Percentiles rank a stretch among this genome's conserved stretches.
Conservation (phyloP, 1,284 basidiomycete genomes). For the Moniliophthora roreri region DNA sequence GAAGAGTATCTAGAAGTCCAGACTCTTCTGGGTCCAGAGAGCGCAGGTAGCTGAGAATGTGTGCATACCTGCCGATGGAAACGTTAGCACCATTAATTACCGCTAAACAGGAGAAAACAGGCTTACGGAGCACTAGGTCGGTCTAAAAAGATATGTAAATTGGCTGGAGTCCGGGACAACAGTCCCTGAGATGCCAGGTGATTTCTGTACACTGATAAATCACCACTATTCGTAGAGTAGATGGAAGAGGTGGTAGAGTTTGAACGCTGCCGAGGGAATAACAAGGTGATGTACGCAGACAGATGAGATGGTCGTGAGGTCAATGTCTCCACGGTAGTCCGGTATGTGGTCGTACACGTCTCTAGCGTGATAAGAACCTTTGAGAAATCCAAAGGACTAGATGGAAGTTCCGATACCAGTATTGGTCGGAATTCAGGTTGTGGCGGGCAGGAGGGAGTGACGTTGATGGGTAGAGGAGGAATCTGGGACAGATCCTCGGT, state of each 20-base stretch:
- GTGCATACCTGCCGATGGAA: slow-evolving; percentile 50
- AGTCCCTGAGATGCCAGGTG: slow-evolving; percentile 62
- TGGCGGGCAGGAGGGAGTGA: slow-evolving; percentile 24
- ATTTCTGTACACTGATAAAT: slow-evolving; percentile 48
- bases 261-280: slow-evolving; percentile 37
- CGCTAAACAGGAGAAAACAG: neutral
- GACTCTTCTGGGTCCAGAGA: slow-evolving; percentile 39
- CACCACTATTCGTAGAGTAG: slow-evolving; percentile 49
- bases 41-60: slow-evolving; percentile 71
- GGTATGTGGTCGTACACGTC: slow-evolving; percentile 62
- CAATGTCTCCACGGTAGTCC: slow-evolving; percentile 65
- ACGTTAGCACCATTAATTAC: slow-evolving; percentile 8
- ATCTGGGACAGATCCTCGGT: slow-evolving; percentile 40
- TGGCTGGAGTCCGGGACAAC: slow-evolving; percentile 42
- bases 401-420: slow-evolving; percentile 60
- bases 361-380: slow-evolving; percentile 69
- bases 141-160: slow-evolving; percentile 77
- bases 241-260: slow-evolving; percentile 48
- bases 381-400: slow-evolving; percentile 47
- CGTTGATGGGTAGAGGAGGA: slow-evolving; percentile 35
- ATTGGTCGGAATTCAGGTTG: slow-evolving; percentile 63
- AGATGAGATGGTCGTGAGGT: slow-evolving; percentile 67
- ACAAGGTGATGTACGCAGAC: slow-evolving; percentile 51
- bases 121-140: slow-evolving; percentile 76
- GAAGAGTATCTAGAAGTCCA: slow-evolving; percentile 54